These are phyloP conservation scores for Cyclaneusma minus DNA, from an alignment of 2,329 filamentous ascomycete genomes.

Conservation along the genomic window DNA sequence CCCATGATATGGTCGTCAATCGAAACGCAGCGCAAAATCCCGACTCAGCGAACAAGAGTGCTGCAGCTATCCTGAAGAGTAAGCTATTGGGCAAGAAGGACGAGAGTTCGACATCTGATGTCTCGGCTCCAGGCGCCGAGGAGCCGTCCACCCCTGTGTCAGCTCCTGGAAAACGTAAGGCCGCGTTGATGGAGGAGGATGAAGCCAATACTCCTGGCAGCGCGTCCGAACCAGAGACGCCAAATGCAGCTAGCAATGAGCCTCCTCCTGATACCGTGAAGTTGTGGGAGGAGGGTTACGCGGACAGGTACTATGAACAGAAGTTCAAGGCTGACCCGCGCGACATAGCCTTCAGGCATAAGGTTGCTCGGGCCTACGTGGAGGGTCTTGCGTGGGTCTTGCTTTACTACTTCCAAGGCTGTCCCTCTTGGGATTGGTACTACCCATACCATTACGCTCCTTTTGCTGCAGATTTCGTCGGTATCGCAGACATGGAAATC, in stretches of 20 bases:
- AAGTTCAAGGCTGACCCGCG: slow-evolving; percentile 78
- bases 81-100: slow-evolving; percentile 42
- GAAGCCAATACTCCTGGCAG: slow-evolving; percentile 35
- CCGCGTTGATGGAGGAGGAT: slow-evolving; percentile 48
- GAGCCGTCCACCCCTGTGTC: slow-evolving; percentile 27
- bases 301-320: slow-evolving; percentile 90
- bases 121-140: slow-evolving; percentile 2
- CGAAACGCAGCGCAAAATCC: slow-evolving; percentile 48
- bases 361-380: slow-evolving; percentile 82
- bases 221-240: slow-evolving; percentile 34
- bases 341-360: slow-evolving; percentile 73
- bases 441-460: slow-evolving; percentile 98
- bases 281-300: slow-evolving; percentile 91
- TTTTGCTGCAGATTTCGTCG: slow-evolving; percentile 87
- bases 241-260: slow-evolving; percentile 36
- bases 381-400: slow-evolving; percentile 93
- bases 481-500: slow-evolving; percentile 64
- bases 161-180: slow-evolving; percentile 61
- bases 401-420: slow-evolving; percentile 95
- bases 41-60: slow-evolving; percentile 82
- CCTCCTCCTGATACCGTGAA: slow-evolving; percentile 66
- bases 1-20: slow-evolving; percentile 80
- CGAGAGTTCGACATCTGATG: slow-evolving; percentile 4
- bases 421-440: slow-evolving; percentile 98
- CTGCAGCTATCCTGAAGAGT: slow-evolving; percentile 75